phyloP scores from a whole-genome alignment of 805 yeast species.

The Huiozyma naganishii region DNA sequence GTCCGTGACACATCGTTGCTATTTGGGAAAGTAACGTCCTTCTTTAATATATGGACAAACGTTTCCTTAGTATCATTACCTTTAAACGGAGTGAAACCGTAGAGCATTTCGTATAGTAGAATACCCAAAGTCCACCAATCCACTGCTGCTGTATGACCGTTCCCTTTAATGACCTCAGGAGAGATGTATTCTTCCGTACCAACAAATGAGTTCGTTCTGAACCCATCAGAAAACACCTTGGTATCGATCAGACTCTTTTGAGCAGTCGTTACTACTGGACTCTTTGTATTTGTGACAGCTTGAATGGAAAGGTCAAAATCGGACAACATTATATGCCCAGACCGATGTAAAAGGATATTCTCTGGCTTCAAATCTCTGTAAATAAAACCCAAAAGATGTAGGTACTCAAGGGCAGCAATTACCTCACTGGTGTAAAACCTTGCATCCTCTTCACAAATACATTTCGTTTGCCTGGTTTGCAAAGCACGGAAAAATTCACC shows the following conservation, averaged over 20 bases:
- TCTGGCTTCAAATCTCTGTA: constrained; percentile 96
- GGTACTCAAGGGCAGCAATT: constrained; percentile 88
- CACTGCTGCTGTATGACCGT: constrained; percentile 95
- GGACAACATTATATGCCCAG: constrained; percentile 95
- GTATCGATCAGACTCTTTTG: constrained; percentile 55
- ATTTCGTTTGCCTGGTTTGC: constrained; percentile 80
- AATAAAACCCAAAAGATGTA: constrained; percentile 94
- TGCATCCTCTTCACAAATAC: constrained; percentile 82
- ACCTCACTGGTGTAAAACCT: constrained; percentile 94
- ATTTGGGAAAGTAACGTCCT: constrained; percentile 74
- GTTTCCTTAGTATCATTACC: constrained; percentile 84
- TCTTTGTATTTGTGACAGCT: constrained; percentile 64
- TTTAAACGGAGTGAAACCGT: constrained; percentile 93
- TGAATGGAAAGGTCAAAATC: constrained; percentile 95
- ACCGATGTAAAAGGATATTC: constrained; percentile 84
- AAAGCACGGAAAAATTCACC: constrained; percentile 96
- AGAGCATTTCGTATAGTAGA: constrained; percentile 84
- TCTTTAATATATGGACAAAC: constrained; percentile 74
- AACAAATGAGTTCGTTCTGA: constrained; percentile 93
- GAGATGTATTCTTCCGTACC: constrained; percentile 99
- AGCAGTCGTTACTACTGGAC: constrained; percentile 30
- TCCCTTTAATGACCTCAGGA: constrained; percentile 94
- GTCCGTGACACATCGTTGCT: constrained; percentile 52
- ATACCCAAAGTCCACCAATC: constrained; percentile 99
- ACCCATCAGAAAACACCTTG: constrained; percentile 89